Base-by-base conservation (phyloP, 176 grass and related monocot genomes). In the Hsuehochloa calcarea region DNA sequence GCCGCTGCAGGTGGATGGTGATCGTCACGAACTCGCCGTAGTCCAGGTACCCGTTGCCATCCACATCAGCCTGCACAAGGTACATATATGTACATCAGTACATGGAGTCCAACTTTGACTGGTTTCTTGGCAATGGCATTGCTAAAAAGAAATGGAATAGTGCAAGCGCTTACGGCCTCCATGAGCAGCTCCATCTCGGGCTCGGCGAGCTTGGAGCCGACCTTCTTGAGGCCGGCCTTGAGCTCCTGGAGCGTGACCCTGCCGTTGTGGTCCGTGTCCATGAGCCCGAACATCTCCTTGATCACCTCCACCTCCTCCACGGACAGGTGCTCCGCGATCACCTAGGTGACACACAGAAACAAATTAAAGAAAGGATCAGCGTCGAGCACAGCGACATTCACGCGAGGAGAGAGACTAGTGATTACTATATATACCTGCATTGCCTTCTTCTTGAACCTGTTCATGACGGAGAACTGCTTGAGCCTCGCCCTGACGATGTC, bases 171-270 rank as follows among this genome's bases (percentile, higher is more conserved):
- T 90, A 97, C 96, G 72, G 96, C 96, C 80, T 98, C 96, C 96
- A 98, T 98, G 62, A 98, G 90, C 75, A 98, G 78, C 82, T 92
- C 92, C 87, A 98, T 98, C 91, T 98, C 96, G 5, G 93, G 74
- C 88, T 98, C 96, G 7, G 85, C 86, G 1, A 98, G 83, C 85
- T 95, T 94, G 68, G 96, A 98, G 4, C 91, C 92, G 4, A 93
- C 92, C 79, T 92, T 89, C 41, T n/a, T 78, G 89, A 98, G 96
- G 35, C 96, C 93, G 4, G 75, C 87, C 74, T 95, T 98, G 69
- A 98, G 85, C 83, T 98, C 89, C 50, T 90, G 80, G n/a, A 93
- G 90, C 70, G 96, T 93, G 29, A 98, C 83, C 83, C 76, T 78
- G 3, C 96, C 96, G 46, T 95, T 93, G 9, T 85, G 77, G 77